These are phyloP conservation scores for Vachellia pachyceras DNA, from an alignment of 306 rosid species.

Conservation along the genomic window DNA sequence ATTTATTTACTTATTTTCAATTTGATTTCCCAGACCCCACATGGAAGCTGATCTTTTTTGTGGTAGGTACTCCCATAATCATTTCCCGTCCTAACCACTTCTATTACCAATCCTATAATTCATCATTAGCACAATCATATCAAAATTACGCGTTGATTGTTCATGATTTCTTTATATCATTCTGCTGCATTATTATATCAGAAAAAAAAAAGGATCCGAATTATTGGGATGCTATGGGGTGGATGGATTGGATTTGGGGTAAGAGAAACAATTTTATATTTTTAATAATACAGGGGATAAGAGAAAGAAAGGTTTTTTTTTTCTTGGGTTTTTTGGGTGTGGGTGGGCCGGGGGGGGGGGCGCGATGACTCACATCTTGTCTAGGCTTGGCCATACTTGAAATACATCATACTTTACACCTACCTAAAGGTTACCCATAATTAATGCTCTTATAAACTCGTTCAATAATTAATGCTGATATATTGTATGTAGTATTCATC, in stretches of 20 bases:
- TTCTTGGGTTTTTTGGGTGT: too few species aligned
- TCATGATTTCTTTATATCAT: neutral
- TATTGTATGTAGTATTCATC: constrained; percentile 29
- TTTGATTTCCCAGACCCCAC: neutral
- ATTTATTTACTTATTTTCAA: neutral
- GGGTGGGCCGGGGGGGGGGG: constrained; percentile 1
- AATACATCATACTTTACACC: constrained; percentile 63
- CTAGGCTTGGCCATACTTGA: constrained; percentile 32
- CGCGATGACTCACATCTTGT: constrained; percentile 36
- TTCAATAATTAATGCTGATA: constrained; percentile 43
- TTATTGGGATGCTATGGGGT: neutral
- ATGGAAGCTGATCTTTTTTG: neutral
- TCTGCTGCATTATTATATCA: neutral
- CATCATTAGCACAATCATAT: too few species aligned
- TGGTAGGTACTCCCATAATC: constrained; percentile 26
- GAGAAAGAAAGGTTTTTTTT: neutral
- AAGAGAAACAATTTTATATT: too few species aligned
- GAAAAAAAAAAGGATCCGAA: constrained; percentile 4
- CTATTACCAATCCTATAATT: too few species aligned
- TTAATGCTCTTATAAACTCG: constrained; percentile 52
- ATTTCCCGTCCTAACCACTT: neutral
- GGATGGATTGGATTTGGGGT: neutral
- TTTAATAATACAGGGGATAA: too few species aligned
- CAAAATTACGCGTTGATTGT: too few species aligned
- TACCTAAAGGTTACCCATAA: constrained; percentile 53